Conservation (phyloP, 805 yeast genomes). For the Blastobotrys robertii region DNA sequence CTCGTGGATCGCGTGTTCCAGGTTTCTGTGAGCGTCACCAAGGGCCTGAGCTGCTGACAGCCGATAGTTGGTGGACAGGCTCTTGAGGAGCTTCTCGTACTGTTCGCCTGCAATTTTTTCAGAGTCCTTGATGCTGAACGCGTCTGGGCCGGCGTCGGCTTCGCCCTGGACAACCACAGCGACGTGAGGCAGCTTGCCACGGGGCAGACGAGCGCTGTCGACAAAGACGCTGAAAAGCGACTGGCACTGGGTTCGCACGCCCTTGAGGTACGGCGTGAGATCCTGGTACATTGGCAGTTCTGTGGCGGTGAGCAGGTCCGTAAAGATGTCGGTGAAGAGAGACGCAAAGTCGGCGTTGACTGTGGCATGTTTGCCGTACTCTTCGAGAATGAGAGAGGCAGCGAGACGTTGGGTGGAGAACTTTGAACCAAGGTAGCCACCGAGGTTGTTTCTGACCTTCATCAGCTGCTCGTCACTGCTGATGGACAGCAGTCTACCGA, state of each 20-base stretch:
- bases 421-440: slow-evolving; percentile 41
- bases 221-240: slow-evolving; percentile 71
- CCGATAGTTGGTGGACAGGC: slow-evolving; percentile 58
- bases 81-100: slow-evolving; percentile 53
- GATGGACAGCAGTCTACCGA: slow-evolving; percentile 43
- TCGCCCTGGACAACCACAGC: slow-evolving; percentile 94
- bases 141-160: slow-evolving; percentile 86
- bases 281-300: slow-evolving; percentile 53
- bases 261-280: slow-evolving; percentile 73
- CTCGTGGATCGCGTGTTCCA: slow-evolving; percentile 55
- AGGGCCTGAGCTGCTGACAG: slow-evolving; percentile 61
- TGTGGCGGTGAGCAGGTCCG: slow-evolving; percentile 10
- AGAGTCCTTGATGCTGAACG: slow-evolving; percentile 74
- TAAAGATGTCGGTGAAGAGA: slow-evolving; percentile 10
- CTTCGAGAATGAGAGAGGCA: slow-evolving; percentile 59
- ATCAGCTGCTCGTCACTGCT: slow-evolving; percentile 12
- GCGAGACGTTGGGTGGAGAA: slow-evolving; percentile 77
- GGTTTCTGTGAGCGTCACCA: slow-evolving; percentile 68
- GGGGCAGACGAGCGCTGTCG: slow-evolving; percentile 64
- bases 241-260: slow-evolving; percentile 79
- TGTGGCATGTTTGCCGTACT: slow-evolving; percentile 31
- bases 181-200: slow-evolving; percentile 63
- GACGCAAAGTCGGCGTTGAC: slow-evolving; percentile 6
- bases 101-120: slow-evolving; percentile 55
- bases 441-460: slow-evolving; percentile 12